Base-by-base conservation (phyloP, 768 basidiomycete genomes). In the Kwoniella bestiolae region DNA sequence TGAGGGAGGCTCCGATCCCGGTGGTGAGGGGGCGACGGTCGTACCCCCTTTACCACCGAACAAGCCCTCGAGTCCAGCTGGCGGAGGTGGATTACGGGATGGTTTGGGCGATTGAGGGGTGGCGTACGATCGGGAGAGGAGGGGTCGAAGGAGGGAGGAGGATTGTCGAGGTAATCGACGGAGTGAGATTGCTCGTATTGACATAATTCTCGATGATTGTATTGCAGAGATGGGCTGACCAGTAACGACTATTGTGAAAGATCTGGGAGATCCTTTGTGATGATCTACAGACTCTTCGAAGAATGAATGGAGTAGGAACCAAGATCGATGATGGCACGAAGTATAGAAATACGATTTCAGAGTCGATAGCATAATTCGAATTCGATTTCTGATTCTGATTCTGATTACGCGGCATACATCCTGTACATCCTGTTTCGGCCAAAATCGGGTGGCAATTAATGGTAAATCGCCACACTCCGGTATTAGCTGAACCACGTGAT, bases 1-100 rank as follows among this genome's bases (percentile, higher is more conserved):
- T 6, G 67, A 60, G 28, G 70, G 76, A 11, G 66, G 66, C 41
- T 72, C 73, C 0, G 67, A 59, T 31, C 76, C 76, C 18, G 75
- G 63, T 51, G 75, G 69, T 52, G 67, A 72, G 16, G 79, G 79
- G 3, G 78, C 75, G 12, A 70, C 70, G 5, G 74, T 72, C 35
- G 67, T 55, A 50, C 70, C 67, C 32, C 65, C 46, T 29, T 56
- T 51, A 61, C 63, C 47, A 29, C 74, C 72, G 50, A 79, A 79
- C 2, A 79, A 50, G 5, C 63, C 65, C 29, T 79, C 77, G 21
- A 79, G 68, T 8, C 77, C 78, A 23, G 72, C 56, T 35, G 76
- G 76, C 34, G 72, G 65, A 8, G 76, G 70, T 26, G 73, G 46
- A 59, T 77, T 77, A 11, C 62, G 63, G 21, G 60, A 63, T 29